Base-by-base conservation (phyloP, 2,329 filamentous ascomycete genomes). In the Mollisiaceae sp. region DNA sequence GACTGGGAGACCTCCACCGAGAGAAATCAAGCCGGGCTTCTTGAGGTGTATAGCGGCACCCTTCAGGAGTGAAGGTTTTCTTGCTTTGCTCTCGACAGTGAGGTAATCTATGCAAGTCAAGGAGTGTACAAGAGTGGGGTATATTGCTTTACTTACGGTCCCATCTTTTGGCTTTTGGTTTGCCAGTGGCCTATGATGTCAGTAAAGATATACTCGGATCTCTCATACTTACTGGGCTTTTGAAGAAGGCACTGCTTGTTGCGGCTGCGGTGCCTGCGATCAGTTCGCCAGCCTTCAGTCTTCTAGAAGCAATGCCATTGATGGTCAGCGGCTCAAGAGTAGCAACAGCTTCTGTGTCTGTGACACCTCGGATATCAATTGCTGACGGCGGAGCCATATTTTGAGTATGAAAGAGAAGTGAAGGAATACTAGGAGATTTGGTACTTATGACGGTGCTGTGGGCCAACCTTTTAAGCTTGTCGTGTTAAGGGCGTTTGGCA, bases 1-100 rank as follows among this genome's bases (percentile, higher is more conserved):
- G 15, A 92, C 94, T 4, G 95, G 95, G 22, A 99, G 82, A 3
- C 95, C 95, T 60, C 95, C 95, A 63, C 95, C 95, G 1, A 99
- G 88, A 1, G 93, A 97, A 75, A 99, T 95, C 65, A 97, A 80
- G 75, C 82, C 93, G 0, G 93, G 92, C 45, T 85, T 92, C 75
- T 90, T 91, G 61, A 98, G 85, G 76, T 89, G 90, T 63, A 85
- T 86, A 54, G 94, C 94, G 5, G 94, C 93, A 67, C 85, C 84
- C 79, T 98, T 98, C 67, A 98, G 82, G n/a, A 89, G 89, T 69
- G 86, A 92, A 39, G 84, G 89, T 77, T 86, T 78, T 60, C 87
- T 82, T 22, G 84, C 77, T 65, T 83, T 82, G 67, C 86, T 86
- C 76, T 94, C 91, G 9, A 79, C 70, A 35, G 82, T 91, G 56